Base-by-base conservation (phyloP, 2,329 filamentous ascomycete species). In the Fusarium verticillioides region DNA sequence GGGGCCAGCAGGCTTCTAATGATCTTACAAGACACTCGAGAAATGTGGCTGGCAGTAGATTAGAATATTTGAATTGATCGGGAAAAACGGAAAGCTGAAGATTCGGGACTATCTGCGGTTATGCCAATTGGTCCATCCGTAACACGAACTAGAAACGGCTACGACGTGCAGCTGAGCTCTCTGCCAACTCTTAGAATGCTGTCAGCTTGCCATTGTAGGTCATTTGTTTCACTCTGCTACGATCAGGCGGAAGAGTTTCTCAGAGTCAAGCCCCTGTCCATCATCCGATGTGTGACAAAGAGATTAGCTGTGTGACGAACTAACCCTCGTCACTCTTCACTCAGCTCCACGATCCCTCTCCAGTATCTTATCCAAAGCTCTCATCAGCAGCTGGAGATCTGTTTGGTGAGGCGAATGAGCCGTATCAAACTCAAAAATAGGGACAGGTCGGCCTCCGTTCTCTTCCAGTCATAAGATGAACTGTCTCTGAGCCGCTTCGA, bases 341-440 rank as follows among this genome's bases (percentile, higher is more conserved):
- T 42, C 57, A 13, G n/a, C 7, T 13, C 19, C 32, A 28, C 11
- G 2, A 0, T 9, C 5, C 9, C 13, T 4, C 23, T 69, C 37
- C 2, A 69, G 7, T 10, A 69, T 52, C 18, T 40, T 30, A 0
- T 26, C 28, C 15, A 69, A n/a, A 11, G 28, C 21, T 4, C 26
- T 11, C 34, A 69, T 37, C 1, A 69, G 30, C 0, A 63, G 9
- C 1, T 52, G 8, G 0, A 57, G 49, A 4, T 46, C 16, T 0
- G 64, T 69, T 18, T 69, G 64, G 9, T 69, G 66, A 19, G 66
- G 66, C 4, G 57, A 69, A 4, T 69, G 66, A 2, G 21, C 57
- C 34, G 49, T 69, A 37, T 69, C 57, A 40, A 69, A 28, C 13
- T 69, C 66, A 32, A 50, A 36, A 5, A 46, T 34, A 18, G 66